Conservation (phyloP, 495 filamentous ascomycete genomes). For the Aspergillus haitiensis region DNA sequence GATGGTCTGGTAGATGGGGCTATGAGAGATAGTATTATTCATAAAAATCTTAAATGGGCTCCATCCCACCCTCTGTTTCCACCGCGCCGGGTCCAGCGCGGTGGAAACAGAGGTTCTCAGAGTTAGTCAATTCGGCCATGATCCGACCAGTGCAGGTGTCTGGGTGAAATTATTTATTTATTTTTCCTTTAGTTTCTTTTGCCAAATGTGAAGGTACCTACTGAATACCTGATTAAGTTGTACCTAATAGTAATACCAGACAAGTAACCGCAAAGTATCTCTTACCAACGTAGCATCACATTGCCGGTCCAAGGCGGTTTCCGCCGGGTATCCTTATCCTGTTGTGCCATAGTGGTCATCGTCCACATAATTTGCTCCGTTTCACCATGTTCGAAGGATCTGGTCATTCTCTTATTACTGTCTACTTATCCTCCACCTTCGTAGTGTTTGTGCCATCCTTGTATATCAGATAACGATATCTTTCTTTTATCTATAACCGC, state of each 20-base stretch:
- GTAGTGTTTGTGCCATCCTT: not conserved
- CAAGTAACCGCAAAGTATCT: not conserved
- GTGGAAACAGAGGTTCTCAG: not conserved
- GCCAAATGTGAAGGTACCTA: not conserved
- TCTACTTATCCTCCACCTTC: conserved; percentile 7
- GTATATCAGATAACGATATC: not conserved
- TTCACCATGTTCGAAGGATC: not conserved
- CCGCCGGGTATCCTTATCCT: conserved; percentile 20
- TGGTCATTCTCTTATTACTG: conserved; percentile 5
- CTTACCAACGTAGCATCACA: conserved; percentile 1
- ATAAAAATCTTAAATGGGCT: conserved; percentile 2
- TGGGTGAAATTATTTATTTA: too few relatives aligned
- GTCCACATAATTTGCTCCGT: not conserved
- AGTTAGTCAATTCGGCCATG: too few relatives aligned
- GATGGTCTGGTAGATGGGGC: not conserved
- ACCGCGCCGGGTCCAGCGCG: not conserved
- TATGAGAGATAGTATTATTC: conserved; percentile 11
- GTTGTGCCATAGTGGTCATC: not conserved
- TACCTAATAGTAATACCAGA: conserved; percentile 8
- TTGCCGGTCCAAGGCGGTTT: conserved; percentile 24
- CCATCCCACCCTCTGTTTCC: not conserved
- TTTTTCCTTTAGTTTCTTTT: too few relatives aligned
- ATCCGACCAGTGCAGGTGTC: too few relatives aligned
- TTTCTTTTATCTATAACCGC: conserved; percentile 1
- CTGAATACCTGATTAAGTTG: conserved; percentile 6